Percentiles rank a stretch among this genome's conserved stretches.
Conservation (phyloP, 202 grass and related monocot species). For the Tripidium arundinaceum region DNA sequence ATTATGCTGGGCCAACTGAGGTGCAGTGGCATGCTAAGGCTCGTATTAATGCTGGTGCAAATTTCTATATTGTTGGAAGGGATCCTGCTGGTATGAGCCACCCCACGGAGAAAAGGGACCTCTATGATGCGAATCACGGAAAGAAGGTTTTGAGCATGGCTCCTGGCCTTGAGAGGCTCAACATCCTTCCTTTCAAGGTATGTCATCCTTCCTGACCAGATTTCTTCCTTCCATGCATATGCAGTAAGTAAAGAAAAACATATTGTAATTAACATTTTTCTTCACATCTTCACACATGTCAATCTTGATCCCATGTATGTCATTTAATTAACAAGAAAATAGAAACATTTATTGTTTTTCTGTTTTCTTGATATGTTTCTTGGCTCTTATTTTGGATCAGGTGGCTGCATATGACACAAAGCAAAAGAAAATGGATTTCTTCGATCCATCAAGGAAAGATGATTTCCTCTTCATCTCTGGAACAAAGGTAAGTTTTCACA, state of each 20-base stretch:
- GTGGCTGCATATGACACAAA: conserved; percentile 93
- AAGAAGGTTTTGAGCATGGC: conserved; percentile 98
- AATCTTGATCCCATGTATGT: not conserved
- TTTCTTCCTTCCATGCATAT: not conserved
- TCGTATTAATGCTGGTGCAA: conserved; percentile 96
- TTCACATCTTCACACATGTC: not conserved
- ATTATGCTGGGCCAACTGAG: conserved; percentile 95
- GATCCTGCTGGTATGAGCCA: conserved; percentile 96
- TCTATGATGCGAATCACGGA: conserved; percentile 97
- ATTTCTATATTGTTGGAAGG: conserved; percentile 98
- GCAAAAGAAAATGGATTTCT: conserved; percentile 94
- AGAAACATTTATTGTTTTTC: not conserved
- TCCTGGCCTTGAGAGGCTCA: conserved; percentile 91
- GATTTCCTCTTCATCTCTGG: conserved; percentile 99
- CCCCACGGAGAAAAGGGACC: conserved; percentile 73
- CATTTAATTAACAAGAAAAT: not conserved
- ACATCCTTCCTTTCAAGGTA: conserved; percentile 99
- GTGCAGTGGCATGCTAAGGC: conserved; percentile 99
- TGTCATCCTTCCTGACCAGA: not conserved
- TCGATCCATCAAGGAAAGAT: conserved; percentile 85
- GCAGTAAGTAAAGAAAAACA: not conserved
- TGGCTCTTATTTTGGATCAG: conserved; percentile 36
- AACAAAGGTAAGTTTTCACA: conserved; percentile 68
- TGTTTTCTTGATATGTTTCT: conserved; percentile 11
- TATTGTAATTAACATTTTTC: not conserved